Percentiles rank a stretch among this genome's conserved stretches.
Conservation (phyloP, 306 rosid species). For the Spatholobus suberectus region DNA sequence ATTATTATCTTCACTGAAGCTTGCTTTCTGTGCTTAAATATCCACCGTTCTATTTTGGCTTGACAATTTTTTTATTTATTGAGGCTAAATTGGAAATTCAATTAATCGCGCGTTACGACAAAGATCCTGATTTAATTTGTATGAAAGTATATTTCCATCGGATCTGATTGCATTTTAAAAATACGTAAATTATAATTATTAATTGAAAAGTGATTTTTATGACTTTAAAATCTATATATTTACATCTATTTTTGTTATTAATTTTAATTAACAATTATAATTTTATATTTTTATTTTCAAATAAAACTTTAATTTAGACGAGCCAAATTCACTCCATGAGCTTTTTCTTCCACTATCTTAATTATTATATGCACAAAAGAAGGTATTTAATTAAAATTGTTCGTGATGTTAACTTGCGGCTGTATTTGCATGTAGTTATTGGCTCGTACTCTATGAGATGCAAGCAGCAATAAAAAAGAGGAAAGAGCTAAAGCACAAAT, state of each 20-base stretch:
- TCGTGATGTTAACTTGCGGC: not conserved
- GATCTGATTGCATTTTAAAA: not conserved
- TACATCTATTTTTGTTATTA: not conserved
- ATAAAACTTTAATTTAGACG: not conserved
- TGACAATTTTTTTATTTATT: not conserved
- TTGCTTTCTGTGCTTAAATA: slow-evolving; percentile 18
- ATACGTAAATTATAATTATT: not conserved
- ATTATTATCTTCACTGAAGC: not conserved
- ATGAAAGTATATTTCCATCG: not conserved
- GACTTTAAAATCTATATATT: not conserved
- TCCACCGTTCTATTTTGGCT: not conserved
- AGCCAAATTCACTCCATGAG: not conserved
- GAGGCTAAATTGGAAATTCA: not conserved
- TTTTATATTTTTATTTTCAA: not conserved
- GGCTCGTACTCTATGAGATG: not conserved
- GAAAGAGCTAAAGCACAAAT: not conserved
- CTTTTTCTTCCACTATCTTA: not conserved
- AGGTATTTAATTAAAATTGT: not conserved
- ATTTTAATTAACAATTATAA: not conserved
- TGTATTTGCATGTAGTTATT: not conserved
- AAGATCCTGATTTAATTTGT: not conserved
- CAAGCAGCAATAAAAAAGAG: not conserved
- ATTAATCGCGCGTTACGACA: not conserved
- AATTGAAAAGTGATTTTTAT: not conserved
- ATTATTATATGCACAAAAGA: not conserved